Base-by-base conservation (phyloP, 1,139 yeast genomes). In the Candida tropicalis region DNA sequence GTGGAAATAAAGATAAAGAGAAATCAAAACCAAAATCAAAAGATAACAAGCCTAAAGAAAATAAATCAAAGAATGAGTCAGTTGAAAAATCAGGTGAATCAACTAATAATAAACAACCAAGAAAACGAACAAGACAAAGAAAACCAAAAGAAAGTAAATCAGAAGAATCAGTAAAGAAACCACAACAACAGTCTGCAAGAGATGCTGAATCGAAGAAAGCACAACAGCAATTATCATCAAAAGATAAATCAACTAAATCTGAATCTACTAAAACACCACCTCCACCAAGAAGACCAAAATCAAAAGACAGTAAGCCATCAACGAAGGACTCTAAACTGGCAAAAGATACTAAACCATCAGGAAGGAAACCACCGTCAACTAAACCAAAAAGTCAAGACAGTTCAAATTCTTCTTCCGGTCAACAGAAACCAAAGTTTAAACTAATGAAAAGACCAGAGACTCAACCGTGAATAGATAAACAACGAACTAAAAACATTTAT, bases 381-480 rank as follows among this genome's bases (percentile, higher is more conserved):
- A 35, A 35, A 35, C 31, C 38, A 3, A 24, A 25, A 16, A 23
- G 5, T n/a, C 38, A 35, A 25, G 31, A 15, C 38, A 35, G 16
- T 15, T 9, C 28, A 7, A 24, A 15, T 4, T 10, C 18, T 24
- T n/a, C 13, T 9, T 16, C n/a, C 12, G 12, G 28, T 24, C 35
- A 32, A 18, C n/a, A 20, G 16, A 15, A 22, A 33, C 35, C 28
- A 11, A 25, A 17, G n/a, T 16, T 35, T n/a, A 35, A 18, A 18
- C 28, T 35, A 12, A 17, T 35, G 18, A 25, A 26, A 17, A 25
- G 38, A 35, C 24, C 38, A 35, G 38, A 35, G 24, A 25, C 38
- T 11, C 25, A 25, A 11, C 24, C 26, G 6, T 33, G 18, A 29
- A 16, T 9, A 7, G 6, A 13, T 13, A 24, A 23, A n/a, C n/a